These are phyloP conservation scores for Lachnellula subtilissima DNA, from an alignment of 2,329 filamentous ascomycete species.

Conservation along the genomic window DNA sequence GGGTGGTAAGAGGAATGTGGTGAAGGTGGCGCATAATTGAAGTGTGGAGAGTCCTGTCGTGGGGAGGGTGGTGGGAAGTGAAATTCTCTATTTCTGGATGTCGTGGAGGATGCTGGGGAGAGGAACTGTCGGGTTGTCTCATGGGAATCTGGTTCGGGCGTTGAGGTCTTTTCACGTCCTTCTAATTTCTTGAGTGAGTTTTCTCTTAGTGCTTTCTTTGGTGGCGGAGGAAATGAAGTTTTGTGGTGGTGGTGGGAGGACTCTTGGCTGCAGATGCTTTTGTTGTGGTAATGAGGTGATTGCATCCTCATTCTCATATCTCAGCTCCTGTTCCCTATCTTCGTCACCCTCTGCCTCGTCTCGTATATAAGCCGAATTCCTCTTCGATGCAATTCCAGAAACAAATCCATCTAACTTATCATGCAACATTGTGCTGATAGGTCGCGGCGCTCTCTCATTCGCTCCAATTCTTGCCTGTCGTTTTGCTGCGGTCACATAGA, in stretches of 20 bases:
- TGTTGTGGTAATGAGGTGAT: slow-evolving; percentile 74
- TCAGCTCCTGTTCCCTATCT: slow-evolving; percentile 73
- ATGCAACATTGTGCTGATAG: slow-evolving; percentile 71
- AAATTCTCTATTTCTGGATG: slow-evolving; percentile 37
- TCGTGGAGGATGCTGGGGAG: slow-evolving; percentile 16
- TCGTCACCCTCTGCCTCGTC: slow-evolving; percentile 75
- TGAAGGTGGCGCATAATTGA: slow-evolving; percentile 52
- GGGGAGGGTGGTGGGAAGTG: slow-evolving; percentile 52
- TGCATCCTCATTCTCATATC: slow-evolving; percentile 76
- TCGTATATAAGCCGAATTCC: slow-evolving; percentile 77
- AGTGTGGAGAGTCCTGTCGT: slow-evolving; percentile 49
- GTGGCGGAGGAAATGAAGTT: slow-evolving; percentile 28
- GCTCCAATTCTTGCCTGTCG: slow-evolving; percentile 24
- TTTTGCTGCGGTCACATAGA: slow-evolving; percentile 82
- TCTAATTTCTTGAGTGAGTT: slow-evolving; percentile 46
- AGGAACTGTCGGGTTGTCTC: slow-evolving; percentile 35
- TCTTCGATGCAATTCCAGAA: slow-evolving; percentile 78
- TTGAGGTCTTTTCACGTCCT: slow-evolving; percentile 34
- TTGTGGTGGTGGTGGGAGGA: slow-evolving; percentile 26
- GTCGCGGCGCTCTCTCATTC: slow-evolving; percentile 49
- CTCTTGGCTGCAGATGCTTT: slow-evolving; percentile 56
- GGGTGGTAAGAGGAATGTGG: slow-evolving; percentile 33
- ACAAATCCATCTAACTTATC: slow-evolving; percentile 86
- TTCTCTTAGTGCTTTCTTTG: slow-evolving; percentile 30
- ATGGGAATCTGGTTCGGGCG: slow-evolving; percentile 36